Conservation (phyloP, 164 flowering plant genomes). For the Dillenia suffruticosa region DNA sequence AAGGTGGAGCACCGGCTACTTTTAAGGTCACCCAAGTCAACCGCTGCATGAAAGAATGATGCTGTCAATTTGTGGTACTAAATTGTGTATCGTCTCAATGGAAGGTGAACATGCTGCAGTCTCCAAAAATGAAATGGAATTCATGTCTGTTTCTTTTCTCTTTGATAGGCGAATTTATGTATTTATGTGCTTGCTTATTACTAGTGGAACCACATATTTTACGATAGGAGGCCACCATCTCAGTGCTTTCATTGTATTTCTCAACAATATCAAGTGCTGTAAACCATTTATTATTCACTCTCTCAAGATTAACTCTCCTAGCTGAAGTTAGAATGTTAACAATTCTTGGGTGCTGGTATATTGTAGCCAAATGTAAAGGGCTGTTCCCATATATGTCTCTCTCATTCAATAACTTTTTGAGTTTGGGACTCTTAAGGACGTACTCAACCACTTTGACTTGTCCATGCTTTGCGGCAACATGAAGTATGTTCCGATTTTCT, state of each 20-base stretch:
- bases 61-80: too few relatives aligned
- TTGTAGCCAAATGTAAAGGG: slow-evolving; percentile 17
- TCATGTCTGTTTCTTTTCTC: too few relatives aligned
- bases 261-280: slow-evolving; percentile 6
- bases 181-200: too few relatives aligned
- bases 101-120: too few relatives aligned
- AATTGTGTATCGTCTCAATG: too few relatives aligned
- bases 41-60: too few relatives aligned
- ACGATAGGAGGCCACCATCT: background rate
- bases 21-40: too few relatives aligned
- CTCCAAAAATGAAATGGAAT: too few relatives aligned
- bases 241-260: background rate
- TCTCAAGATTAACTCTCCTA: background rate
- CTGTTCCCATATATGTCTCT: slow-evolving; percentile 12
- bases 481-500: slow-evolving; percentile 12
- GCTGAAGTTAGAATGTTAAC: slow-evolving; percentile 7
- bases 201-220: background rate
- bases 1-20: too few relatives aligned
- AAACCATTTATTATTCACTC: slow-evolving; percentile 1
- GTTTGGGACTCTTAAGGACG: background rate
- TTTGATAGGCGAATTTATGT: too few relatives aligned
- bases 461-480: slow-evolving; percentile 12
- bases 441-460: background rate
- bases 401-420: slow-evolving; percentile 8
- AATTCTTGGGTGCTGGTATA: background rate